phyloP scores from a whole-genome alignment of 192 early-diverging fungal genomes.

The Coemansia sp. region DNA sequence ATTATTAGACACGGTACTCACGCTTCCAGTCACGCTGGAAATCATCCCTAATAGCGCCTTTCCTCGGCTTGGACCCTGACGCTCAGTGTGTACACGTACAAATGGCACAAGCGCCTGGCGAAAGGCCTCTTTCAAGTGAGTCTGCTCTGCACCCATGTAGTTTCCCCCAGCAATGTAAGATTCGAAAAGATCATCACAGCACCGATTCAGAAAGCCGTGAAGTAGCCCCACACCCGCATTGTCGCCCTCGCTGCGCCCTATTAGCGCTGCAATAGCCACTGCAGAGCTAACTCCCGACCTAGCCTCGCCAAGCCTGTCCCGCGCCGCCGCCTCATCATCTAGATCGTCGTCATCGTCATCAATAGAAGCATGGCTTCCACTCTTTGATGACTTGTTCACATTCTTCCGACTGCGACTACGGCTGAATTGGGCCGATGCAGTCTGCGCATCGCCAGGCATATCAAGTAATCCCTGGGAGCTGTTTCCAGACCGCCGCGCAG shows the following conservation, averaged over 20 bases:
- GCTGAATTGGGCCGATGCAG: conserved; percentile 51
- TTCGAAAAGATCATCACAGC: conserved; percentile 93
- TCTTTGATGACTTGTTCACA: neutral
- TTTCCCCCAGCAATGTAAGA: conserved; percentile 88
- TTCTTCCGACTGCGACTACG: conserved; percentile 51
- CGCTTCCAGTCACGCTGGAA: conserved; percentile 35
- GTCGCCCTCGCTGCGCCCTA: conserved; percentile 52
- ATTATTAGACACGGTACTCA: neutral
- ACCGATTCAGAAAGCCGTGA: conserved; percentile 77
- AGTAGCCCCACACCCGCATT: conserved; percentile 56
- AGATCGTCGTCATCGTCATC: conserved; percentile 43
- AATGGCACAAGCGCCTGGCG: conserved; percentile 54
- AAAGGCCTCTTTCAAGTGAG: conserved; percentile 69
- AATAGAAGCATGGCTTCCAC: conserved; percentile 20
- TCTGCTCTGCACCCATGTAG: conserved; percentile 78
- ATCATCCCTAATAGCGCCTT: conserved; percentile 52
- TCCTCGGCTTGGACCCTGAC: conserved; percentile 35
- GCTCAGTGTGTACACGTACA: conserved; percentile 43
- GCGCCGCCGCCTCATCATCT: conserved; percentile 47
- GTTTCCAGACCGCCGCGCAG: conserved; percentile 41
- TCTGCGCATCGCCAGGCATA: conserved; percentile 37
- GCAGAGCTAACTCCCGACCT: conserved; percentile 48
- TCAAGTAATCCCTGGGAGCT: conserved; percentile 45
- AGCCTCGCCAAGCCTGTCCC: conserved; percentile 43
- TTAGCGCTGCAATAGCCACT: conserved; percentile 46